Conservation (phyloP, 1,284 basidiomycete species). For the Malassezia nana region DNA sequence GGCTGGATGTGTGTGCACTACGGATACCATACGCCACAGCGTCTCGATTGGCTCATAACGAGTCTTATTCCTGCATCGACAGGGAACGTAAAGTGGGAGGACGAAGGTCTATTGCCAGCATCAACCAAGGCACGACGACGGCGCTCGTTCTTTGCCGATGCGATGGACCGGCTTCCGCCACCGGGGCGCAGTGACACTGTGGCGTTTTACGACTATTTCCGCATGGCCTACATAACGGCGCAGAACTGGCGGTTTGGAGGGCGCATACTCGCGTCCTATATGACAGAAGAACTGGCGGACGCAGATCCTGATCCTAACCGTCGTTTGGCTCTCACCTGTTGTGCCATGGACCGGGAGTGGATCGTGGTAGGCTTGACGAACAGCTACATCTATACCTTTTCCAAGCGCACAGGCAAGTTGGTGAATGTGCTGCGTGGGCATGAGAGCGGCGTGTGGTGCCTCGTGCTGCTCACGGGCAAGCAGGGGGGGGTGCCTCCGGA, state of each 20-base stretch:
- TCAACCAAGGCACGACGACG: neutral
- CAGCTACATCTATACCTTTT: constrained; percentile 76
- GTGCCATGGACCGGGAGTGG: constrained; percentile 74
- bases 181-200: neutral
- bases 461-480: constrained; percentile 57
- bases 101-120: neutral
- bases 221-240: constrained; percentile 63
- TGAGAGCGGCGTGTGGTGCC: constrained; percentile 80
- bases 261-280: constrained; percentile 63
- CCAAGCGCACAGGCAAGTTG: constrained; percentile 66
- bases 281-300: constrained; percentile 39
- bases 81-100: neutral
- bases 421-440: constrained; percentile 72
- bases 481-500: neutral
- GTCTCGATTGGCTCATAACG: constrained; percentile 10
- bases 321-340: constrained; percentile 67
- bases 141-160: constrained; percentile 2
- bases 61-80: neutral
- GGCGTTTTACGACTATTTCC: constrained; percentile 55
- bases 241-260: constrained; percentile 78
- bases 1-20: constrained; percentile 60
- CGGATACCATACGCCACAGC: constrained; percentile 17
- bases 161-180: neutral
- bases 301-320: constrained; percentile 52
- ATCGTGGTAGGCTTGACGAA: constrained; percentile 85